Base-by-base conservation (phyloP, 768 basidiomycete genomes). In the Russula compacta region DNA sequence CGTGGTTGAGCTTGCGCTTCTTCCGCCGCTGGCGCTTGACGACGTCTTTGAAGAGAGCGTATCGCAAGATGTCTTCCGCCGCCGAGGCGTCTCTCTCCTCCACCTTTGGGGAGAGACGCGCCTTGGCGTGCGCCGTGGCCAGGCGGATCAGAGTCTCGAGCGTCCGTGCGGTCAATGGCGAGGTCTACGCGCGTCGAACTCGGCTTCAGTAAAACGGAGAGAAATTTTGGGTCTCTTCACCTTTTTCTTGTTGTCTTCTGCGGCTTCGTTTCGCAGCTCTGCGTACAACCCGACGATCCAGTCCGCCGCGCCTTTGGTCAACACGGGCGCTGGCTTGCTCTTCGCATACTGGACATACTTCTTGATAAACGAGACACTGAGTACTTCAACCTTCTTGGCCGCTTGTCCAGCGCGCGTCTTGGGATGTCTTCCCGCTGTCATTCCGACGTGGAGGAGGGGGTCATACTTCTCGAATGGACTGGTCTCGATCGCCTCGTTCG, bases 321-420 rank as follows among this genome's bases (percentile, higher is more conserved):
- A 75, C 24, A 81, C 84, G 1, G 97, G 97, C 59, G 88, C 81
- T 17, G 85, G 80, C 68, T 87, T 85, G 73, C 84, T 89, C 76
- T 98, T 98, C 46, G 95, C 90, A 68, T 98, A 98, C 73, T 98
- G 95, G 59, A 99, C 89, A 68, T 95, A 98, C 74, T 98, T 98
- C 76, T 99, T 99, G 71, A 99, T 85, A 70, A 99, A 99, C 6
- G 87, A 77, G 63, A 97, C 92, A 67, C 85, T 92, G 59, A 99
- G 79, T 42, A 99, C 86, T 73, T 98, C 94, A 63, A 84, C 81
- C 71, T 82, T 81, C 73, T 85, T 87, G 51, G 76, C 71, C 74
- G 76, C 71, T 74, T 79, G 79, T 67, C 71, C 59, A 17, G 83
- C 81, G 44, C 73, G 71, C 49, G 80, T 81, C 57, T 80, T 81